Base-by-base conservation (phyloP, 352 stramenopile genomes). In the Phytophthora aleatoria region DNA sequence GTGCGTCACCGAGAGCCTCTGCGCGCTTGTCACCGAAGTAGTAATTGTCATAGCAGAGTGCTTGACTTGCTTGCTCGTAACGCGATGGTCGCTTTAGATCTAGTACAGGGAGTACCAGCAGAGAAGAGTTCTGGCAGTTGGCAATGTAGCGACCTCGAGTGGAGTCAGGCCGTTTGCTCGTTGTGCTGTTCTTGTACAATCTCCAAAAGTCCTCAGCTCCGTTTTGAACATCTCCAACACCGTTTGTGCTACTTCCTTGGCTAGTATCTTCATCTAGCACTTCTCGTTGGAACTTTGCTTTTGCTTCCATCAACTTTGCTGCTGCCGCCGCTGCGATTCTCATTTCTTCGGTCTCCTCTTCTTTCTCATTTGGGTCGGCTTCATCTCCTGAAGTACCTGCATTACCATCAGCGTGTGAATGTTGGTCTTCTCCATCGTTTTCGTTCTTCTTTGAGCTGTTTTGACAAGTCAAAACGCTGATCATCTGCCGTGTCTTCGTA, bases 21-120 rank as follows among this genome's bases (percentile, higher is more conserved):
- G 84, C 81, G 1, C 81, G 77, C 43, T 85, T 75, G 54, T 91
- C 81, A 7, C 84, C 81, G 50, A 92, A 85, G 61, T 86, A 92
- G 56, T 91, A 92, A 57, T 92, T 90, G 63, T 86, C 77, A 41
- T 85, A 92, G 0, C 72, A 61, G 11, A 92, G 73, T 5, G 70
- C 50, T 35, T 82, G 79, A 0, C 56, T 72, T 15, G 57, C 55
- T 27, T 41, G 48, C 28, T 90, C 76, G 35, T 89, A 90, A 5
- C 81, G 71, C 1, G 56, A 73, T 6, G 74, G 44, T 24, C 73
- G 63, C 41, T 81, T 85, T 3, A 92, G 59, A 45, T 91, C 81
- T 10, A 92, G 70, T 15, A 90, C 74, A 0, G 84, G 84, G 0
- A 92, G 68, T 33, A 90, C 80, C n/a, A 92, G 53, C 50, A 92